Base-by-base conservation (phyloP, 2,329 filamentous ascomycete species). In the Fusarium nygamai region DNA sequence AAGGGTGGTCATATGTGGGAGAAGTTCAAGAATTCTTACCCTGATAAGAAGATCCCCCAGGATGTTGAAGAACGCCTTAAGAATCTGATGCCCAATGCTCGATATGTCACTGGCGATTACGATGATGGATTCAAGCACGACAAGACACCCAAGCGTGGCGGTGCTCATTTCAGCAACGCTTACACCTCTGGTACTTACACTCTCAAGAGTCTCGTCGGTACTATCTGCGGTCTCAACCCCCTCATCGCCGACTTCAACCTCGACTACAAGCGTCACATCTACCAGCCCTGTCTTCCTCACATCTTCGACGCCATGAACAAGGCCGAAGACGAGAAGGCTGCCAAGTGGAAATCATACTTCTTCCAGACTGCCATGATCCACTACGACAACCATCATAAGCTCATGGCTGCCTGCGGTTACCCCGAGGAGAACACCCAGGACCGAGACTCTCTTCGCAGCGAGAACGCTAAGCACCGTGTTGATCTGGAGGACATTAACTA, bases 201-300 rank as follows among this genome's bases (percentile, higher is more conserved):
- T 0, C 77, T 85, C 36, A 86, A 86, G 73, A 85, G 83, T 62
- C 54, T 86, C 4, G 78, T 80, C 2, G 84, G 82, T 5, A 84
- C 83, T 3, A 70, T 85, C 20, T 86, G 85, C 47, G 85, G 85
- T 16, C 72, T 85, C 44, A 80, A 78, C 1, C 84, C 85, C 0
- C 70, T 86, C 38, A 79, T 84, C 6, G 82, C 80, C 14, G 84
- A 86, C 54, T 84, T 84, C 64, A 85, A 86, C 46, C 78, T 80
- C 41, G 85, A 86, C 60, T 83, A 81, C 59, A 71, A 79, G 11
- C 79, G 84, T 38, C 81, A 85, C 57, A 79, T 85, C 44, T 86
- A 86, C 66, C 83, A 86, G 34, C 85, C 85, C 0, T 86, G 85
- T 39, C 71, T 86, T 46, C 82, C 85, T 9, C 85, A 83, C 6